A percentile compares a stretch with the other conserved stretches of the same genome.
phyloP scores from a whole-genome alignment of 305 asterid species.

The Fraxinus baroniana region DNA sequence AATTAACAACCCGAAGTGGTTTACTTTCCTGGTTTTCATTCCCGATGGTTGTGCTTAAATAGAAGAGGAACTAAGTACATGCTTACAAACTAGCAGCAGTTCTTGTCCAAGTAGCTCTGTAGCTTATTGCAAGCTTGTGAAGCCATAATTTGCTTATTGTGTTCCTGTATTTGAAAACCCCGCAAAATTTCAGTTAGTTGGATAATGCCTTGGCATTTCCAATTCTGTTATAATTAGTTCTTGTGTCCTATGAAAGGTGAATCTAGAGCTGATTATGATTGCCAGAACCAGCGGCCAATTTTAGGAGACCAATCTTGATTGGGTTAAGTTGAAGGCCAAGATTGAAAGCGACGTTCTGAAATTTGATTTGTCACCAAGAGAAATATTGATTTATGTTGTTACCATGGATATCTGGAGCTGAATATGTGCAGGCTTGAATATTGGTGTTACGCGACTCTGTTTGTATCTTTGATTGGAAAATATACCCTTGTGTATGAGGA shows the following conservation, averaged over 20 bases:
- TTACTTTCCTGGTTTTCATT: neutral
- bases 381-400: neutral
- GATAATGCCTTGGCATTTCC: neutral
- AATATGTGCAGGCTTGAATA: neutral
- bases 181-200: neutral
- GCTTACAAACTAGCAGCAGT: neutral
- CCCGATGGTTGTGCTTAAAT: neutral
- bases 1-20: neutral
- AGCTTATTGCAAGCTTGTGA: neutral
- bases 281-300: neutral
- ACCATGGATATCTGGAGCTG: neutral
- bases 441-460: neutral
- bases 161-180: neutral
- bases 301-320: neutral
- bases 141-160: neutral
- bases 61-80: neutral
- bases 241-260: neutral
- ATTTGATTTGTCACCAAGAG: neutral
- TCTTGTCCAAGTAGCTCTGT: neutral
- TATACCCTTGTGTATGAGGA: neutral
- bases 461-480: neutral
- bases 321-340: neutral
- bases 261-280: neutral
- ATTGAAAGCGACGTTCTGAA: neutral
- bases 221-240: neutral